phyloP scores from a whole-genome alignment of 495 filamentous ascomycete species.

The Penicillium turbatum region DNA sequence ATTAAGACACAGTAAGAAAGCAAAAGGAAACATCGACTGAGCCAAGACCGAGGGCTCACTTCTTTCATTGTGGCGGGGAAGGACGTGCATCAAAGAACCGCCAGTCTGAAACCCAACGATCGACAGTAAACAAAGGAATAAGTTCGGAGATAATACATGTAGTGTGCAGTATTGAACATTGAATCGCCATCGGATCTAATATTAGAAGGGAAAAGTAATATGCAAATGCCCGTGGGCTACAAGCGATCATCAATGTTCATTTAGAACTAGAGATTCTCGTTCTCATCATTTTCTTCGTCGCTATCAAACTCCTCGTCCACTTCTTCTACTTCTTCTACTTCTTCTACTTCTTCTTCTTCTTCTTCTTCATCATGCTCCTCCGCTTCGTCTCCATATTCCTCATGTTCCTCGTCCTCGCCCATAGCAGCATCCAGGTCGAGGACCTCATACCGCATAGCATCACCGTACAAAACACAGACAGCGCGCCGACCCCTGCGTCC shows the following conservation, averaged over 20 bases:
- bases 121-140: too few relatives aligned
- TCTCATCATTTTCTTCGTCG: background rate
- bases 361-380: constrained; percentile 20
- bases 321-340: constrained; percentile 4
- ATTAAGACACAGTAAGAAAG: background rate
- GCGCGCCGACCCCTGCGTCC: constrained; percentile 50
- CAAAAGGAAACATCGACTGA: background rate
- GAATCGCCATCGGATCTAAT: too few relatives aligned
- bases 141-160: too few relatives aligned
- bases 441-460: constrained; percentile 52
- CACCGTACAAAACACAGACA: constrained; percentile 53
- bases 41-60: background rate
- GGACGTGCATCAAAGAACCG: background rate
- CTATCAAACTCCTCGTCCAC: background rate
- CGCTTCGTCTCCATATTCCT: constrained; percentile 19
- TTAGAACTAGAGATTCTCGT: background rate
- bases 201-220: too few relatives aligned
- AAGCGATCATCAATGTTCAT: background rate
- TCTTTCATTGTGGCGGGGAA: background rate
- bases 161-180: too few relatives aligned
- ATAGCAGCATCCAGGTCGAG: constrained; percentile 51
- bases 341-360: constrained; percentile 10
- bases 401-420: constrained; percentile 30
- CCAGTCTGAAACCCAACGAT: background rate
- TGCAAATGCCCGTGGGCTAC: background rate